phyloP scores from a whole-genome alignment of 768 basidiomycete species.

The Exsudoporus frostii region DNA sequence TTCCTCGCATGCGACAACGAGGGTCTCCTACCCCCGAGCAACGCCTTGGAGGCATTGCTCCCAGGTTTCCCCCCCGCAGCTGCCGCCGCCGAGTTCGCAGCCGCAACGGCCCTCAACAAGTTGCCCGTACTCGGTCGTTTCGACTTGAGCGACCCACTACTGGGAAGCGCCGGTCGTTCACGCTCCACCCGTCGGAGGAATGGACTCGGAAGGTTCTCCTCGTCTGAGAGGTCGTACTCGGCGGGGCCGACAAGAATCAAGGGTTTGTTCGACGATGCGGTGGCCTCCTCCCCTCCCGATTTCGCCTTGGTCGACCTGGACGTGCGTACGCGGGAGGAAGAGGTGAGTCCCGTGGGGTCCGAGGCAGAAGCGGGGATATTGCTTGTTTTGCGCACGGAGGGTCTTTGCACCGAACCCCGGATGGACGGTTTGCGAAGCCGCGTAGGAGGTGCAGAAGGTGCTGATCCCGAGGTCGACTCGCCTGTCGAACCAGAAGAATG shows the following conservation, averaged over 20 bases:
- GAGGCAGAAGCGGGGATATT: slow-evolving; percentile 38
- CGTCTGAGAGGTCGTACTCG: slow-evolving; percentile 69
- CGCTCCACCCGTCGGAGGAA: slow-evolving; percentile 63
- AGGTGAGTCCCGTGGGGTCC: slow-evolving; percentile 36
- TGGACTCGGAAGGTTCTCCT: slow-evolving; percentile 83
- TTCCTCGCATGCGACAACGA: slow-evolving; percentile 45
- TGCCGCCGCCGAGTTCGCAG: slow-evolving; percentile 43
- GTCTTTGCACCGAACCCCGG: slow-evolving; percentile 37
- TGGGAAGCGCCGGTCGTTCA: slow-evolving; percentile 21
- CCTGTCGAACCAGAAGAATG: slow-evolving; percentile 28
- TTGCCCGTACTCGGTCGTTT: slow-evolving; percentile 53
- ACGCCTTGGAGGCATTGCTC: slow-evolving; percentile 6
- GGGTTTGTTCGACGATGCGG: slow-evolving; percentile 9
- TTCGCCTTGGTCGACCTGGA: slow-evolving; percentile 19
- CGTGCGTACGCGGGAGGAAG: slow-evolving; percentile 14
- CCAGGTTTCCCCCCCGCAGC: slow-evolving; percentile 20
- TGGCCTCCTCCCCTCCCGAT: neutral
- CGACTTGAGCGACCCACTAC: slow-evolving; percentile 14
- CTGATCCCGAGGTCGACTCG: slow-evolving; percentile 18
- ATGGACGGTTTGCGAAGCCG: slow-evolving; percentile 58
- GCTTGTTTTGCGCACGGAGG: slow-evolving; percentile 19
- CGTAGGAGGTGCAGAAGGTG: slow-evolving; percentile 37
- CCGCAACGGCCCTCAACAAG: slow-evolving; percentile 56
- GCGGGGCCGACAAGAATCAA: slow-evolving; percentile 30
- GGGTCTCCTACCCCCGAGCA: slow-evolving; percentile 31